These are phyloP conservation scores for Neophaeococcomyces aloes DNA, from an alignment of 2,329 filamentous ascomycete species.

Conservation along the genomic window DNA sequence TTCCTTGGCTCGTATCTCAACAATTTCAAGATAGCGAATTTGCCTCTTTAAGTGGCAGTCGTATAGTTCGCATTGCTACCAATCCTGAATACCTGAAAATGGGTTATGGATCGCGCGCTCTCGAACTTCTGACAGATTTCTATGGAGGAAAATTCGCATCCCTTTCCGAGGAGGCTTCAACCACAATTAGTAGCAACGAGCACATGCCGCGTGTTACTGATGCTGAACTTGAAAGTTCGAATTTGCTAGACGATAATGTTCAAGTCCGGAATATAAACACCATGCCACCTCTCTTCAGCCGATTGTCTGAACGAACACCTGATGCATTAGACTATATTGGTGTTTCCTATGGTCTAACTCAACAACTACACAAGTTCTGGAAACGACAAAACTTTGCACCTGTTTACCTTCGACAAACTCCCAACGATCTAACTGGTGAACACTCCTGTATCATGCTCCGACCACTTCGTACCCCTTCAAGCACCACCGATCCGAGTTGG, in stretches of 20 bases:
- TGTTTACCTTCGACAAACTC: constrained; percentile 86
- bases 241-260: constrained; percentile 75
- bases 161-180: constrained; percentile 57
- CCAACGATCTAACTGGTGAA: constrained; percentile 93
- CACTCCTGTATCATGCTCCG: constrained; percentile 97
- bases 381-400: constrained; percentile 77
- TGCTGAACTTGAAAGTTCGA: constrained; percentile 63
- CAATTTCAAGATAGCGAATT: constrained; percentile 98
- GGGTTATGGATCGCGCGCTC: constrained; percentile 85
- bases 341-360: constrained; percentile 87
- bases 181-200: constrained; percentile 35
- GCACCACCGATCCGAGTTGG: constrained; percentile 61
- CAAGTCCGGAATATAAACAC: constrained; percentile 78
- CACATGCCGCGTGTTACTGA: constrained; percentile 73
- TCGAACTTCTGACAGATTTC: constrained; percentile 80
- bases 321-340: constrained; percentile 82
- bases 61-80: constrained; percentile 87
- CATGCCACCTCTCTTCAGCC: constrained; percentile 89
- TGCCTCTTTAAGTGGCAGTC: constrained; percentile 79
- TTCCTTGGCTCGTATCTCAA: constrained; percentile 94
- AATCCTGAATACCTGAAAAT: constrained; percentile 86
- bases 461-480: constrained; percentile 48
- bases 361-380: constrained; percentile 89
- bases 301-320: constrained; percentile 70
- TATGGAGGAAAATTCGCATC: constrained; percentile 88